Conservation (phyloP, 2,329 filamentous ascomycete genomes). For the Blastomyces silverae region DNA sequence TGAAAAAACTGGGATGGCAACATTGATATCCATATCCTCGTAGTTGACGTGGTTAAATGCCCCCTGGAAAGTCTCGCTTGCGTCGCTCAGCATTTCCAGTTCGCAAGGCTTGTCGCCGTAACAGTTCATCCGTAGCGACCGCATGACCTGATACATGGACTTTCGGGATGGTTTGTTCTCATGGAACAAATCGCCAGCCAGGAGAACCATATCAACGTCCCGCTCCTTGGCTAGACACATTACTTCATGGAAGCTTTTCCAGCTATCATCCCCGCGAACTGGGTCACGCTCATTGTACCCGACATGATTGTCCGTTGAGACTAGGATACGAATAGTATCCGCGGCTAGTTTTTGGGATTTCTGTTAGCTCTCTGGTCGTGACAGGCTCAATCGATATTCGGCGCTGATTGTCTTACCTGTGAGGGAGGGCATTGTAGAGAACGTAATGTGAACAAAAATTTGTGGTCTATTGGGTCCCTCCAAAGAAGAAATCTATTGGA, state of each 20-base stretch:
- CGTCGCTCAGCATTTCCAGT: conserved; percentile 89
- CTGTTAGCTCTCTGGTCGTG: not conserved
- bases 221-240: conserved; percentile 78
- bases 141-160: conserved; percentile 96
- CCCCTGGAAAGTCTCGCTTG: conserved; percentile 80
- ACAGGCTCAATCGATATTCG: not conserved
- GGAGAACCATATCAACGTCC: conserved; percentile 96
- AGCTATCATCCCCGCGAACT: conserved; percentile 93
- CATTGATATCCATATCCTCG: conserved; percentile 93
- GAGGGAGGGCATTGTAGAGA: conserved; percentile 25
- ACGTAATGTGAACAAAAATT: not conserved
- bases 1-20: conserved; percentile 94
- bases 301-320: conserved; percentile 96
- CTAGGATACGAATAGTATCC: conserved; percentile 88
- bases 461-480: not conserved
- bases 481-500: not conserved
- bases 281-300: conserved; percentile 91
- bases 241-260: conserved; percentile 91
- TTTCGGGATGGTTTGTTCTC: conserved; percentile 97
- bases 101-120: conserved; percentile 93
- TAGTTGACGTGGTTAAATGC: conserved; percentile 95
- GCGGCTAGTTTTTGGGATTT: conserved; percentile 39
- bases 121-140: conserved; percentile 85
- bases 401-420: conserved; percentile 25
- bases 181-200: conserved; percentile 93